phyloP scores from a whole-genome alignment of 768 basidiomycete genomes.

The Kwoniella shandongensis region DNA sequence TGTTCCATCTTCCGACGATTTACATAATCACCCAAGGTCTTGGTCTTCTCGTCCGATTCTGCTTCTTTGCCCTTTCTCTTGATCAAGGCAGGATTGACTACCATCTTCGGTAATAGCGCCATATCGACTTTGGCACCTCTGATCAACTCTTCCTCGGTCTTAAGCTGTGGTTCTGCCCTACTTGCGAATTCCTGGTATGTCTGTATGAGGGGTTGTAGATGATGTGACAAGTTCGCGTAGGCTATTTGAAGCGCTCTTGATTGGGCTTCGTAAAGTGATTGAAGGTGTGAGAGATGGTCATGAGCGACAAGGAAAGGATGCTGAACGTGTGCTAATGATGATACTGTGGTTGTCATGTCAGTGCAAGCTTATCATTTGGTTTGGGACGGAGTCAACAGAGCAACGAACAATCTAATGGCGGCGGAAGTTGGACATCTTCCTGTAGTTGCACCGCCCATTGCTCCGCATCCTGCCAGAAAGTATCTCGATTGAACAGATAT shows the following conservation, averaged over 20 bases:
- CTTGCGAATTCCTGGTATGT: constrained; percentile 35
- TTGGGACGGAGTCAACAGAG: too few relatives aligned
- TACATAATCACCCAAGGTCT: constrained; percentile 48
- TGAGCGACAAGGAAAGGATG: constrained; percentile 39
- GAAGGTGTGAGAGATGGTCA: constrained; percentile 43
- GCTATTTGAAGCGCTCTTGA: constrained; percentile 40
- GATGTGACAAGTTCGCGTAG: constrained; percentile 38
- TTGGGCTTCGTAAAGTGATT: constrained; percentile 42
- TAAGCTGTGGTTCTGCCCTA: constrained; percentile 36
- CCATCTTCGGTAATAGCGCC: constrained; percentile 33
- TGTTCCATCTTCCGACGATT: constrained; percentile 47
- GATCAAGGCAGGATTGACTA: constrained; percentile 30
- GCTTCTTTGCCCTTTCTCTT: constrained; percentile 30
- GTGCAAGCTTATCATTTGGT: too few relatives aligned
- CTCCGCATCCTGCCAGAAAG: constrained; percentile 46
- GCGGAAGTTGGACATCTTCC: constrained; percentile 39
- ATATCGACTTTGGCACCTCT: constrained; percentile 33
- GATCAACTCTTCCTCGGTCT: constrained; percentile 31
- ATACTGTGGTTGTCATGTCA: constrained; percentile 8
- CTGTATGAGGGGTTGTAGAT: constrained; percentile 37
- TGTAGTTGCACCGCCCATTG: constrained; percentile 38
- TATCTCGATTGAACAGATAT: constrained; percentile 47
- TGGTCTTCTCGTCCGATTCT: constrained; percentile 22
- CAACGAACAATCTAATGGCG: constrained; percentile 38
- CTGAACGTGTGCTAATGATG: constrained; percentile 26